Evolutionary conservation across 345 rosid genomes (phyloP).

Genomic region (Triadica sebifera): DNA sequence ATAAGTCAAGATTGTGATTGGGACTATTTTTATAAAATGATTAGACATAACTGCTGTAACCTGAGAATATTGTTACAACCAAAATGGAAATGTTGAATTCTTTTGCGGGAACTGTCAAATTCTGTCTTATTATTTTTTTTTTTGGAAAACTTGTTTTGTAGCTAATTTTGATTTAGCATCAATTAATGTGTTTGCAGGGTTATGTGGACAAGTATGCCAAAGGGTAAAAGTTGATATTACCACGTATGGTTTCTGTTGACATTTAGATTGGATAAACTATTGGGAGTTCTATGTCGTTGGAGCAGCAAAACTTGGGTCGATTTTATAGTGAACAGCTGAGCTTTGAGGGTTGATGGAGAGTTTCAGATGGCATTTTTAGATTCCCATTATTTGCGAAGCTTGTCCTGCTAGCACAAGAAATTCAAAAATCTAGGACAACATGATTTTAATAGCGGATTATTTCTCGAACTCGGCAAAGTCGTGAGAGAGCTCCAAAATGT

Average conservation of each 20-base stretch:
- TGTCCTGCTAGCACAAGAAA: slow-evolving; percentile 16
- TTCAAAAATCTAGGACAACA: slow-evolving; percentile 7
- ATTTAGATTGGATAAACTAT: not conserved
- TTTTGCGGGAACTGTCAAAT: not conserved
- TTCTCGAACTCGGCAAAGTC: slow-evolving; percentile 10
- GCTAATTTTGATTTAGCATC: not conserved
- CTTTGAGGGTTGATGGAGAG: not conserved
- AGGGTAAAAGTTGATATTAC: slow-evolving; percentile 36
- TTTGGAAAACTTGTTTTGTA: not conserved
- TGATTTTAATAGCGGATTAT: slow-evolving; percentile 7
- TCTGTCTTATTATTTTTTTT: not conserved
- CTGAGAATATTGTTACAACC: not conserved
- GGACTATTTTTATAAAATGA: not conserved
- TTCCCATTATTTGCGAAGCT: slow-evolving; percentile 15
- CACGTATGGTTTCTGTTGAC: slow-evolving; percentile 12
- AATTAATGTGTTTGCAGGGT: slow-evolving; percentile 49
- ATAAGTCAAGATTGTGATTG: not conserved
- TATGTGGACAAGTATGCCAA: slow-evolving; percentile 81
- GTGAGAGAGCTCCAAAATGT: slow-evolving; percentile 21
- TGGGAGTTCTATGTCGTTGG: not conserved
- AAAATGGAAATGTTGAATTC: not conserved
- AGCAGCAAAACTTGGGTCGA: slow-evolving; percentile 8
- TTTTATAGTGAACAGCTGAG: slow-evolving; percentile 5
- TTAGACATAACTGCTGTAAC: not conserved
- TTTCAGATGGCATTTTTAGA: slow-evolving; percentile 10